Evolutionary conservation across 2,329 filamentous ascomycete species (phyloP), one percentile per base, ranked within the genome.

Genomic region (Septoria linicola): DNA sequence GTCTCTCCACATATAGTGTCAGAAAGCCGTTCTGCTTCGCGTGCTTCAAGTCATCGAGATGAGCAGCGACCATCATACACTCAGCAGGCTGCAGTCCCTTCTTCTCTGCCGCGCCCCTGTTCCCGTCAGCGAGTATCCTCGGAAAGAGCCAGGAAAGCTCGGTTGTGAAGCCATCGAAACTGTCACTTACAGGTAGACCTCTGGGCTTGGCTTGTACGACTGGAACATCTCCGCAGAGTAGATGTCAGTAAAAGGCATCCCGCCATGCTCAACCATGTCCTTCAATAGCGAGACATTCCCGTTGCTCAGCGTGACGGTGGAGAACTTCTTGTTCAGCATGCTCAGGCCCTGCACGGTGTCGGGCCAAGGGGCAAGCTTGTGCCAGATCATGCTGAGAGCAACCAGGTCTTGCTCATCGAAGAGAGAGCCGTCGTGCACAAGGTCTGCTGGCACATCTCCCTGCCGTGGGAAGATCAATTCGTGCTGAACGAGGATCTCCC

Each of bases 51-150:
- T 92, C 88, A 4, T 64, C 68, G 51, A 92, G 70, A 70, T 92
- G 88, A 31, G 88, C 83, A 13, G 89, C 88, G 16, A 93, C 86
- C 80, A 93, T 82, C 16, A 82, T 85, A 51, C 88, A 85, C 63
- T 90, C 76, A 2, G 67, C 66, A 0, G 83, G 79, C 54, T 77
- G 60, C 35, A 83, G 55, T 0, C 78, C 80, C 45, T 91, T 69
- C 58, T 73, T 75, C 50, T 74, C 68, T 2, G 76, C 85, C 0
- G 85, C 87, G 3, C 88, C 87, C 3, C 44, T 48, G 13, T 11
- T 40, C 23, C 23, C 8, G 23, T 47, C 25, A 47, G 44, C 8
- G 16, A 8, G 6, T 27, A 35, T 23, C 11, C 41, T 23, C 19
- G 41, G 34, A 2, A 10, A 10, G n/a, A n/a, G n/a, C n/a, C n/a